Conservation (phyloP, 2,329 filamentous ascomycete genomes). For the Fusarium keratoplasticum region DNA sequence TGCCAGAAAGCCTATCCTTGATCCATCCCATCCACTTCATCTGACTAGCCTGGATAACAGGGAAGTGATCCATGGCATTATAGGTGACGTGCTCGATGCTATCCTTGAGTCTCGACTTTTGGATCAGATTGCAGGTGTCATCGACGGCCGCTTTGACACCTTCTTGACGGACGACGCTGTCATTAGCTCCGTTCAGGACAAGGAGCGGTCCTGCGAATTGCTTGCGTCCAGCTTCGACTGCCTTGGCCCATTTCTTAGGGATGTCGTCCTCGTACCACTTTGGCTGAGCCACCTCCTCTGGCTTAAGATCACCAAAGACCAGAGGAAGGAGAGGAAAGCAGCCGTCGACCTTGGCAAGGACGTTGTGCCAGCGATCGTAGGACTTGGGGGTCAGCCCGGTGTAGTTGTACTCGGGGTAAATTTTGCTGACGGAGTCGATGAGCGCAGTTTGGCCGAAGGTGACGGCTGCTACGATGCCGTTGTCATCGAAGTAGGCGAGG, state of each 20-base stretch:
- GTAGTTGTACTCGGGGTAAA: constrained; percentile 27
- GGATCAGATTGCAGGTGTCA: not conserved
- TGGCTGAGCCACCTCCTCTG: not conserved
- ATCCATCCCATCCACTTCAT: constrained; percentile 28
- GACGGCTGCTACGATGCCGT: constrained; percentile 5
- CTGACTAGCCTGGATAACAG: constrained; percentile 26
- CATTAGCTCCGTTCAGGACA: not conserved
- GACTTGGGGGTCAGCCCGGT: constrained; percentile 11
- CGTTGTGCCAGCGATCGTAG: constrained; percentile 30
- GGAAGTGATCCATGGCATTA: constrained; percentile 27
- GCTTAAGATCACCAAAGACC: constrained; percentile 4
- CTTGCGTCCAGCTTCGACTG: not conserved
- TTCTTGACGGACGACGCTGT: constrained; percentile 14
- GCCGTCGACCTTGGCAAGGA: constrained; percentile 13
- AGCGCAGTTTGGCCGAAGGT: constrained; percentile 4
- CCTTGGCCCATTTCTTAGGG: not conserved
- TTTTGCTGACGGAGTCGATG: constrained; percentile 23
- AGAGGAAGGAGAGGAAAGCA: constrained; percentile 20
- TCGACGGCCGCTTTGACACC: constrained; percentile 9
- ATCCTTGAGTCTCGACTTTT: not conserved
- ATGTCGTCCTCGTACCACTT: not conserved
- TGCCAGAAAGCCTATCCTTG: constrained; percentile 19
- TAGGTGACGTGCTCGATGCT: constrained; percentile 3
- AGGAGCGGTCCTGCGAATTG: not conserved
- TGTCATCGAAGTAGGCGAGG: constrained; percentile 10